Conservation (phyloP, 352 stramenopile genomes). For the Phytopythium litorale region DNA sequence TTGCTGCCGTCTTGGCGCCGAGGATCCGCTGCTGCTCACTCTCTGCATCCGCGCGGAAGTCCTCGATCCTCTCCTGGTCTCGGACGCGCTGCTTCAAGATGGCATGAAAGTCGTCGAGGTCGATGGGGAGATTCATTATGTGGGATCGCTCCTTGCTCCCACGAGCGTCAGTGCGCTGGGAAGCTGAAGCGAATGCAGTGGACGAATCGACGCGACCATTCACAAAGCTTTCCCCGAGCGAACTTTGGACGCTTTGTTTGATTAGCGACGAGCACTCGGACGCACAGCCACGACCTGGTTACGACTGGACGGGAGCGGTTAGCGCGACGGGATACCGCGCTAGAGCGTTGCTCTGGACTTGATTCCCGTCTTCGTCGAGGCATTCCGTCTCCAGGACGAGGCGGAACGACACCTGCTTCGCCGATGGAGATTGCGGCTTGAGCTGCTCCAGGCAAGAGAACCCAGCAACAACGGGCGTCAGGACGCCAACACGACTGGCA, state of each 20-base stretch:
- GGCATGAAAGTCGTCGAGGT: constrained; percentile 44
- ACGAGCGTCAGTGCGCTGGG: constrained; percentile 5
- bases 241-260: neutral
- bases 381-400: constrained; percentile 65
- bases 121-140: constrained; percentile 31
- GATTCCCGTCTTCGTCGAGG: constrained; percentile 53
- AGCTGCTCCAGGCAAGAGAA: constrained; percentile 17
- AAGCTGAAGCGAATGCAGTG: constrained; percentile 1
- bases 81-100: constrained; percentile 52
- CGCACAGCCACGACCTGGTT: neutral
- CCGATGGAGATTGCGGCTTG: neutral
- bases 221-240: neutral
- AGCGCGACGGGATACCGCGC: constrained; percentile 52
- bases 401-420: constrained; percentile 23
- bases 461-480: neutral
- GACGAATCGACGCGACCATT: constrained; percentile 18
- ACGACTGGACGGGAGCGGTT: constrained; percentile 24
- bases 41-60: constrained; percentile 10
- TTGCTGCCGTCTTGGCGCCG: constrained; percentile 2
- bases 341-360: constrained; percentile 53
- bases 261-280: neutral
- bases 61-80: constrained; percentile 52
- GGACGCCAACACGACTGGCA: neutral
- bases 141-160: neutral
- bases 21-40: constrained; percentile 5